Percentiles rank a stretch among this genome's conserved stretches.
Evolutionary conservation across 208 protist genomes (phyloP).

Genomic region (Vickermania spadyakhi): DNA sequence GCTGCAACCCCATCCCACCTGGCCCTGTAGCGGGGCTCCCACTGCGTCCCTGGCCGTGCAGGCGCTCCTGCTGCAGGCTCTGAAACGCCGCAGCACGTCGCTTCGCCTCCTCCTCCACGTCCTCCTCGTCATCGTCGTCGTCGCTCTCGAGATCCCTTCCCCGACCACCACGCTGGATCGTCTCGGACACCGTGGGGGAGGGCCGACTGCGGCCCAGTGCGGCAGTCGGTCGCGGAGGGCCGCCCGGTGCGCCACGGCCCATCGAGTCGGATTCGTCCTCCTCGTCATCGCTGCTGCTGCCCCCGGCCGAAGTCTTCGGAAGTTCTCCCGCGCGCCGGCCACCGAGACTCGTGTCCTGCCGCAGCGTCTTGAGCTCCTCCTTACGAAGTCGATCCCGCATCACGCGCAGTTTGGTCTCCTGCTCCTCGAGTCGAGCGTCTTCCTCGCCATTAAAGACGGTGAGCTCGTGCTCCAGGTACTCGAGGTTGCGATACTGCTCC

Average conservation of each 20-base stretch:
- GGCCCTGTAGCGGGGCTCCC: constrained; percentile 2
- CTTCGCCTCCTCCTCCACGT: constrained; percentile 4
- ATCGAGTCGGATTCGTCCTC: constrained; percentile 21
- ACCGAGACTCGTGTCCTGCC: constrained; percentile 20
- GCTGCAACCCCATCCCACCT: constrained; percentile 6
- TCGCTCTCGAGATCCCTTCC: constrained; percentile 10
- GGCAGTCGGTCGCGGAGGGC: constrained; percentile 16
- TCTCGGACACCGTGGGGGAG: constrained; percentile 11
- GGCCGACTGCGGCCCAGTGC: constrained; percentile 20
- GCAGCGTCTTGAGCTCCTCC: constrained; percentile 81
- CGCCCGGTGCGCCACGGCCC: constrained; percentile 17
- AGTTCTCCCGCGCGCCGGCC: constrained; percentile 12
- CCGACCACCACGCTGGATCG: constrained; percentile 3
- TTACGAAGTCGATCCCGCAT: constrained; percentile 86
- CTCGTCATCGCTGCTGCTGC: constrained; percentile 12
- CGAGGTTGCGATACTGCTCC: constrained; percentile 91
- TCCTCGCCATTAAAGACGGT: constrained; percentile 83
- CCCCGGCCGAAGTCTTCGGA: constrained; percentile 45
- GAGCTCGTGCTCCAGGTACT: constrained; percentile 89
- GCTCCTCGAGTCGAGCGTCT: constrained; percentile 77
- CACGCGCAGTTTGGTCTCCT: constrained; percentile 78
- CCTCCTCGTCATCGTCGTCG: constrained; percentile 28
- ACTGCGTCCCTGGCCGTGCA: constrained; percentile 7
- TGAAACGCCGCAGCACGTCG: not conserved
- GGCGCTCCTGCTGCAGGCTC: constrained; percentile 9